A percentile compares a stretch with the other conserved stretches of the same genome.
phyloP scores from a whole-genome alignment of 306 rosid species.

The Quercus suber region DNA sequence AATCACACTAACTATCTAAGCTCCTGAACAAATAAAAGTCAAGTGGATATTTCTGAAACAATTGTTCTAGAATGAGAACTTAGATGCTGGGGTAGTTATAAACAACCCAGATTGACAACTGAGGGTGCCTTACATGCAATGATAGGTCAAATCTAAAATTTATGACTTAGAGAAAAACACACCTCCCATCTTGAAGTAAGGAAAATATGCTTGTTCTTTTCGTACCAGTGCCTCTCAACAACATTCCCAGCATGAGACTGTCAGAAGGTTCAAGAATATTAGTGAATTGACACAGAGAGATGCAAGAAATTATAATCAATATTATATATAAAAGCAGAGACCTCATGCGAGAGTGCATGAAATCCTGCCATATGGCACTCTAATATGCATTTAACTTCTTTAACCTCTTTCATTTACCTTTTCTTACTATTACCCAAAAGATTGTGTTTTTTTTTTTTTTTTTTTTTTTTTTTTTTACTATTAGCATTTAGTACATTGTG shows the following conservation, averaged over 20 bases:
- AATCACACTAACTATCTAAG: neutral
- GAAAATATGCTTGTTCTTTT: constrained; percentile 96
- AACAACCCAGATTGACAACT: neutral
- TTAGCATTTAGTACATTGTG: too few relatives aligned
- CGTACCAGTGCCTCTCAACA: constrained; percentile 98
- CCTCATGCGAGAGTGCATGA: too few relatives aligned
- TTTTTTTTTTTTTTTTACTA: too few relatives aligned
- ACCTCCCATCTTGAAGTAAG: constrained; percentile 99
- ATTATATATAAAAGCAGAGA: too few relatives aligned
- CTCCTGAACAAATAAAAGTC: neutral
- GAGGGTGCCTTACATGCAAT: neutral
- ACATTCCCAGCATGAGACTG: constrained; percentile 99
- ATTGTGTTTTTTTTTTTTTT: too few relatives aligned
- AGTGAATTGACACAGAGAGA: neutral
- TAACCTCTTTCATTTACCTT: too few relatives aligned
- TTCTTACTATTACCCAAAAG: too few relatives aligned
- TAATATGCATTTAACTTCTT: too few relatives aligned
- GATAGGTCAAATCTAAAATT: neutral
- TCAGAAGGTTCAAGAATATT: neutral
- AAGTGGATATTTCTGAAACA: neutral
- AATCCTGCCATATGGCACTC: too few relatives aligned
- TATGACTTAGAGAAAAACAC: constrained; percentile 1
- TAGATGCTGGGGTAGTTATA: neutral
- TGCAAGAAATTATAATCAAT: neutral
- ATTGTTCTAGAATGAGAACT: neutral